These are phyloP conservation scores for Pichia sp. DNA, from an alignment of 1,139 yeast species.

Conservation along the genomic window DNA sequence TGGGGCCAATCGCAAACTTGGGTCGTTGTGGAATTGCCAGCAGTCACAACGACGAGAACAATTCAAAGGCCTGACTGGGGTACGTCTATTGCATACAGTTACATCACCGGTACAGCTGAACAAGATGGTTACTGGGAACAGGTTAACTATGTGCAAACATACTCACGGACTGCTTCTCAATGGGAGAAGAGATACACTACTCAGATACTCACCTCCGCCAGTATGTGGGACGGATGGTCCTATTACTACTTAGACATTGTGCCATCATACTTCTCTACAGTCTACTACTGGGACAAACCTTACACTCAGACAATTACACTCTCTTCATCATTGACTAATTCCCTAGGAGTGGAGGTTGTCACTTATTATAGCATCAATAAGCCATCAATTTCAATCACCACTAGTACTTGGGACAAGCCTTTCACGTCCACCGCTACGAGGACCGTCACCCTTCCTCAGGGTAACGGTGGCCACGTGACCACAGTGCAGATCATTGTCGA, in stretches of 20 bases:
- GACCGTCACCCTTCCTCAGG: not conserved
- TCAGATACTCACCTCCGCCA: not conserved
- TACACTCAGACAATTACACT: slow-evolving; percentile 5
- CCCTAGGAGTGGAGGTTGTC: not conserved
- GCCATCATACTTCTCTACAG: slow-evolving; percentile 9
- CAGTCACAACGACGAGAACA: not conserved
- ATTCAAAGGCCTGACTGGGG: not conserved
- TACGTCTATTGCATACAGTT: not conserved
- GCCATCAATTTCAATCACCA: slow-evolving; percentile 2
- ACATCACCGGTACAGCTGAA: not conserved
- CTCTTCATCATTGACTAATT: not conserved
- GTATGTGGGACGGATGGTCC: not conserved
- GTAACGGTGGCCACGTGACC: slow-evolving; percentile 5
- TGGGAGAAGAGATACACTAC: slow-evolving; percentile 3
- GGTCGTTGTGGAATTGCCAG: slow-evolving; percentile 6
- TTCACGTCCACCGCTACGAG: slow-evolving; percentile 2
- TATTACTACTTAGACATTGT: slow-evolving; percentile 2
- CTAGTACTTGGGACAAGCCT: slow-evolving; percentile 5
- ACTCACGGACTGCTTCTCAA: not conserved
- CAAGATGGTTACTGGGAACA: slow-evolving; percentile 1
- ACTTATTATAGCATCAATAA: slow-evolving; percentile 6
- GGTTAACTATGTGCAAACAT: slow-evolving; percentile 3
- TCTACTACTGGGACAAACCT: slow-evolving; percentile 7
- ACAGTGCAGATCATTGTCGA: slow-evolving; percentile 8
- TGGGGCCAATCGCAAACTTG: not conserved